A percentile compares a stretch with the other conserved stretches of the same genome.
Evolutionary conservation across 768 basidiomycete species (phyloP).

Genomic region (Lactarius quietus): DNA sequence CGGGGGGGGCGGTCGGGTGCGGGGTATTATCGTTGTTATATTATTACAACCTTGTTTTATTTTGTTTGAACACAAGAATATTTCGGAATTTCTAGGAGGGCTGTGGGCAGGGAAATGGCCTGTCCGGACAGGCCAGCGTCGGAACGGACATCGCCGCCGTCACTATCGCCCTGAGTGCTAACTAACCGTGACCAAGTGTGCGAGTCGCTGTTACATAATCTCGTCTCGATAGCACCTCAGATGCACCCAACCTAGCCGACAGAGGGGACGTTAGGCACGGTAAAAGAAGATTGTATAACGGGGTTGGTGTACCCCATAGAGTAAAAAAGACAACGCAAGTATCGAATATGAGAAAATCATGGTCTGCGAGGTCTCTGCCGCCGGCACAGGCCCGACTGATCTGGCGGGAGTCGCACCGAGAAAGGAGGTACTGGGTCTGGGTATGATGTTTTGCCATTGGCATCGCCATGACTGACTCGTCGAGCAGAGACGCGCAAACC

Average conservation of each 20-base stretch:
- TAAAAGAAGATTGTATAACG: background rate
- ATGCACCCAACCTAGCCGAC: background rate
- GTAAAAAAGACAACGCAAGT: background rate
- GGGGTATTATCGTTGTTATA: too few relatives aligned
- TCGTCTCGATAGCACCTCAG: background rate
- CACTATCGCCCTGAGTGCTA: background rate
- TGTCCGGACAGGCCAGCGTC: too few relatives aligned
- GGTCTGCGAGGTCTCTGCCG: background rate
- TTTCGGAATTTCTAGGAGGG: too few relatives aligned
- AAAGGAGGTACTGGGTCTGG: background rate
- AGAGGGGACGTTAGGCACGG: background rate
- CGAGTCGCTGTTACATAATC: background rate
- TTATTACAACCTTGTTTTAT: too few relatives aligned
- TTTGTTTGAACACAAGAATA: too few relatives aligned
- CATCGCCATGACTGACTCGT: conserved; percentile 8
- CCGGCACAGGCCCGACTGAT: background rate
- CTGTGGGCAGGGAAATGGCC: too few relatives aligned
- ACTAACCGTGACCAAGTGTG: background rate
- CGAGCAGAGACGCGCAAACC: background rate
- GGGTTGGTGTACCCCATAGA: background rate
- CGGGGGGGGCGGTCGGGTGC: too few relatives aligned
- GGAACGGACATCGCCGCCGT: background rate
- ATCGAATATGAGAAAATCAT: conserved; percentile 3
- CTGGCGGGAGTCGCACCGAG: background rate
- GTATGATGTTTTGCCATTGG: conserved; percentile 6